phyloP scores from a whole-genome alignment of 2,329 filamentous ascomycete genomes.

The Mollisia scopiformis region DNA sequence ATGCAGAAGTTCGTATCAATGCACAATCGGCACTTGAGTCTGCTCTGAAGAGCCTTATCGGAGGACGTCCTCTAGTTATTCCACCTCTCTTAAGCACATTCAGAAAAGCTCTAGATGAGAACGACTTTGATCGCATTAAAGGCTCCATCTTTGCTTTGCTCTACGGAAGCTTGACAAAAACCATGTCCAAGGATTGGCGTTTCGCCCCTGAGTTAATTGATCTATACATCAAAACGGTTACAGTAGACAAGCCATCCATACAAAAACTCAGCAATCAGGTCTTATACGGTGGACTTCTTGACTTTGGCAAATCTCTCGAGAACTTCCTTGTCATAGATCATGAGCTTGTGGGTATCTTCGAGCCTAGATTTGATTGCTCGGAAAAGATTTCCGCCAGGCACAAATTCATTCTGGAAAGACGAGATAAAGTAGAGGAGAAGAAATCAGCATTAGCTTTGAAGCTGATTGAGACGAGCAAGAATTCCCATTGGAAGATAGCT shows the following conservation, averaged over 20 bases:
- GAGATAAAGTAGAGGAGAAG: slow-evolving; percentile 77
- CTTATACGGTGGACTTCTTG: slow-evolving; percentile 77
- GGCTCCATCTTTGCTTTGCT: slow-evolving; percentile 90
- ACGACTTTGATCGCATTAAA: slow-evolving; percentile 91
- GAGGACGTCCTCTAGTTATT: slow-evolving; percentile 85
- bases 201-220: slow-evolving; percentile 90
- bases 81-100: slow-evolving; percentile 82
- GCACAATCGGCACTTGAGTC: slow-evolving; percentile 93
- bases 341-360: slow-evolving; percentile 70
- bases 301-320: slow-evolving; percentile 89
- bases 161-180: slow-evolving; percentile 86
- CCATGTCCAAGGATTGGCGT: slow-evolving; percentile 89
- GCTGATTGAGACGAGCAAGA: slow-evolving; percentile 74
- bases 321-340: slow-evolving; percentile 82
- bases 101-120: slow-evolving; percentile 74
- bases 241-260: slow-evolving; percentile 91
- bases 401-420: slow-evolving; percentile 73
- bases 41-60: slow-evolving; percentile 87
- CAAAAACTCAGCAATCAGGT: slow-evolving; percentile 84
- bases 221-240: slow-evolving; percentile 86
- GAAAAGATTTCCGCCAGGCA: slow-evolving; percentile 66
- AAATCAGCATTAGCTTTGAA: slow-evolving; percentile 83
- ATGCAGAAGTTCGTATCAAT: slow-evolving; percentile 93
- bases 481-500: slow-evolving; percentile 95
- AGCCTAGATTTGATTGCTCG: slow-evolving; percentile 64